phyloP scores from a whole-genome alignment of 805 yeast species.

The Yamadazyma nakazawae region DNA sequence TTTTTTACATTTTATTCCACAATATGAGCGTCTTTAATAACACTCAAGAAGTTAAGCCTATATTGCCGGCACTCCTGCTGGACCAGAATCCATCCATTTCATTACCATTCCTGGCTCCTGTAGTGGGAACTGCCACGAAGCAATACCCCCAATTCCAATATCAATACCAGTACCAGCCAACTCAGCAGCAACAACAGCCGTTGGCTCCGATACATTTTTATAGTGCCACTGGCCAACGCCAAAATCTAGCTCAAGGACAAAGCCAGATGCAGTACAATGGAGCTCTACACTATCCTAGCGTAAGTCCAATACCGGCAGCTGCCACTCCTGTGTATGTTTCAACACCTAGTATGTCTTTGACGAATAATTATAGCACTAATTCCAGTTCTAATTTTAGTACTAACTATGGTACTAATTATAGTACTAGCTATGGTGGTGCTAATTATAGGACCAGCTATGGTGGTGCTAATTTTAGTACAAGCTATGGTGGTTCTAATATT shows the following conservation, averaged over 20 bases:
- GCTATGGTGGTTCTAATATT: not conserved
- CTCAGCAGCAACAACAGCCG: conserved; percentile 1
- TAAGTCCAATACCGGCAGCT: conserved; percentile 2
- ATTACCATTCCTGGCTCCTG: not conserved
- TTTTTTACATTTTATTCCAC: not conserved
- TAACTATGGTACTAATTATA: not conserved
- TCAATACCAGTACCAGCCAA: not conserved
- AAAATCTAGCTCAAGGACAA: conserved; percentile 1
- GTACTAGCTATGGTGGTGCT: not conserved
- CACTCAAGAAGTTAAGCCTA: conserved; percentile 12
- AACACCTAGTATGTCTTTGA: not conserved
- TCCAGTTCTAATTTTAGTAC: not conserved
- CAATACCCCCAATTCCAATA: not conserved
- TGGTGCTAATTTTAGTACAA: not conserved
- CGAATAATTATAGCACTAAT: not conserved
- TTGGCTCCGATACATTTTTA: conserved; percentile 14
- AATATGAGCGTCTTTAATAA: conserved; percentile 9
- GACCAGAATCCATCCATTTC: not conserved
- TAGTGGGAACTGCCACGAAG: not conserved
- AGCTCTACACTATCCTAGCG: conserved; percentile 1
- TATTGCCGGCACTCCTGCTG: conserved; percentile 12
- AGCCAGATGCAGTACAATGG: not conserved
- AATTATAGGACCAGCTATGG: not conserved
- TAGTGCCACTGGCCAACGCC: not conserved
- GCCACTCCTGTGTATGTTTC: not conserved